Base-by-base conservation (phyloP, 805 yeast genomes). In the Diddensiella caesifluorescens region DNA sequence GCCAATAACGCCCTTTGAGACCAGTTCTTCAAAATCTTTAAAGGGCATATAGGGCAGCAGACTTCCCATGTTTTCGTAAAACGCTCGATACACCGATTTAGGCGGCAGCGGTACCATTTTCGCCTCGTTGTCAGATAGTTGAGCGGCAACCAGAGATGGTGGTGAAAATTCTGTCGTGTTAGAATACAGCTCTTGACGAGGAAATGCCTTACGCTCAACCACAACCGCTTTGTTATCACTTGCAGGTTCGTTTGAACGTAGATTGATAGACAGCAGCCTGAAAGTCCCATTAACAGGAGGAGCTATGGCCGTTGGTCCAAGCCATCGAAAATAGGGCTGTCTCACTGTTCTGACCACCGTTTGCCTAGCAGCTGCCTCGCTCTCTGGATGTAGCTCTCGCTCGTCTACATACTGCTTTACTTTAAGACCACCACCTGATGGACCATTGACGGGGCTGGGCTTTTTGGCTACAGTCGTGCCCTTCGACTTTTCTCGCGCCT, bases 231-330 rank as follows among this genome's bases (percentile, higher is more conserved):
- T 29, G 1, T 31, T 26, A 7, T 9, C 19, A 16, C 37, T 42
- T 20, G 27, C 44, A n/a, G 37, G 30, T 15, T 47, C 45, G 13
- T 44, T 19, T 4, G 54, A 35, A 10, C 47, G 38, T 16, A 55
- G 38, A 38, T 53, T 54, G 10, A 55, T 56, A 9, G 57, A 50
- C 15, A 55, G 38, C 16, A 55, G 52, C 7, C 59, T 25, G 40
- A 52, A 54, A 12, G 46, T 42, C 18, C 59, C 59, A 27, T 44
- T 36, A 15, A 39, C 41, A 2, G 59, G 59, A 3, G 59, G 59
- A 4, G 59, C 58, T n/a, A 55, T 54, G 5, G 59, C 54, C 1
- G 59, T 55, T 1, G 59, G 55, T 4, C 59, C 59, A 3, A 55
- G 54, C 59, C 57, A 55, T 16, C 59, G 39, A 29, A 55, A 55